A percentile compares a stretch with the other conserved stretches of the same genome.
phyloP scores from a whole-genome alignment of 1,139 yeast genomes.

The Taphrina deformans region DNA sequence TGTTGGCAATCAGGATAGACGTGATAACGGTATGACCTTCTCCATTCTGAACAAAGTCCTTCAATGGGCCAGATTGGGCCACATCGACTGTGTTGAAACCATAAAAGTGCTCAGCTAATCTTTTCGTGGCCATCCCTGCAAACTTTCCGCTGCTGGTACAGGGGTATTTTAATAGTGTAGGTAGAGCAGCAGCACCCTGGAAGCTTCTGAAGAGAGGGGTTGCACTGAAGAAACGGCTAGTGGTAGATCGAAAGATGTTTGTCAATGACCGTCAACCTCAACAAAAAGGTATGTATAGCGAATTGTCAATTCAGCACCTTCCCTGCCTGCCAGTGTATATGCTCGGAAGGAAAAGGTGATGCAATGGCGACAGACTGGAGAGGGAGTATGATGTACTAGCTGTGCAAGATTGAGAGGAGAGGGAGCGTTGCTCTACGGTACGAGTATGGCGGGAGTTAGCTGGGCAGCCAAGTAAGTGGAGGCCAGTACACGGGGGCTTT shows the following conservation, averaged over 20 bases:
- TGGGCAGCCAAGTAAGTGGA: neutral
- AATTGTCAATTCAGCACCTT: neutral
- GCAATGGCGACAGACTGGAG: neutral
- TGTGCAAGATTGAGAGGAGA: neutral
- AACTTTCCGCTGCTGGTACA: neutral
- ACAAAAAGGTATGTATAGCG: neutral
- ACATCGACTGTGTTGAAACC: slow-evolving; percentile 73
- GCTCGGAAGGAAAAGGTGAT: neutral
- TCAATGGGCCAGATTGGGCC: slow-evolving; percentile 74
- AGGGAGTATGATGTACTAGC: neutral
- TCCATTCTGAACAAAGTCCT: slow-evolving; percentile 78
- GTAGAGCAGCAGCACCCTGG: neutral
- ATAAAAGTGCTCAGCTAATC: slow-evolving; percentile 52
- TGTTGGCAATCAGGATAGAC: slow-evolving; percentile 85
- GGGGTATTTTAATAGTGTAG: neutral
- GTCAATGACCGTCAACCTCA: neutral
- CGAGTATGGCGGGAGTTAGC: neutral
- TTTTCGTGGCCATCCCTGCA: slow-evolving; percentile 3
- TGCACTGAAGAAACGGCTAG: neutral
- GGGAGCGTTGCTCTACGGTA: too few species aligned
- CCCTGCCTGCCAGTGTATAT: neutral
- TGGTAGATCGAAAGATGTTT: neutral
- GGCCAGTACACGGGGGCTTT: too few species aligned
- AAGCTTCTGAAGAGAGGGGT: neutral
- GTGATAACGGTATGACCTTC: slow-evolving; percentile 96